phyloP scores from a whole-genome alignment of 805 yeast species.

The Dipodascopsis tothii region DNA sequence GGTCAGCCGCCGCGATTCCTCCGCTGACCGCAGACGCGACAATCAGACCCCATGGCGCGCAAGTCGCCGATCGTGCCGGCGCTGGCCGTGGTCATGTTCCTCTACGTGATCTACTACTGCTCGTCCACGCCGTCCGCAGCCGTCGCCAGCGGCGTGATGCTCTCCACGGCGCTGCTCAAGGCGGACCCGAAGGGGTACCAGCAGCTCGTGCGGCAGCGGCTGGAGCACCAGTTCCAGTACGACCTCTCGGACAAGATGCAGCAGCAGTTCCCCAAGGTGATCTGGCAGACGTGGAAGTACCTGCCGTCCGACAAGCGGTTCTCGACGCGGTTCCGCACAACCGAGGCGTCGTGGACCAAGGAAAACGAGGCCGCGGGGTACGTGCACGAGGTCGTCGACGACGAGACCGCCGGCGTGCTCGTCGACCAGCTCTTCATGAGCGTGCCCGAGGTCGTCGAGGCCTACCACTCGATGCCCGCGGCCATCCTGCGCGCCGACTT shows the following conservation, averaged over 20 bases:
- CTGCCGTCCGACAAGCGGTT: constrained; percentile 49
- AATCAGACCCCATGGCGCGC: too few species aligned
- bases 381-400: constrained; percentile 68
- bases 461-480: constrained; percentile 71
- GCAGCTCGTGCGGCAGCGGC: constrained; percentile 42
- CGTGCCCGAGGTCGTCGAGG: constrained; percentile 70
- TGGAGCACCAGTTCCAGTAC: constrained; percentile 70
- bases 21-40: too few species aligned
- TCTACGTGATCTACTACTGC: constrained; percentile 5
- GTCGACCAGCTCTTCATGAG: constrained; percentile 51
- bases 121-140: not conserved
- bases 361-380: constrained; percentile 56
- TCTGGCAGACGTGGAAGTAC: constrained; percentile 95
- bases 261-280: constrained; percentile 58
- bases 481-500: constrained; percentile 86
- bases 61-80: constrained; percentile 7
- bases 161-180: not conserved
- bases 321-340: constrained; percentile 45
- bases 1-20: too few species aligned
- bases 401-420: constrained; percentile 52
- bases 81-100: constrained; percentile 2
- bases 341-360: constrained; percentile 56
- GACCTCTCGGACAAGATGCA: constrained; percentile 38
- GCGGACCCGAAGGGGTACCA: constrained; percentile 20
- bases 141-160: not conserved